Conservation (phyloP, 2,329 filamentous ascomycete genomes). For the Septoria linicola region DNA sequence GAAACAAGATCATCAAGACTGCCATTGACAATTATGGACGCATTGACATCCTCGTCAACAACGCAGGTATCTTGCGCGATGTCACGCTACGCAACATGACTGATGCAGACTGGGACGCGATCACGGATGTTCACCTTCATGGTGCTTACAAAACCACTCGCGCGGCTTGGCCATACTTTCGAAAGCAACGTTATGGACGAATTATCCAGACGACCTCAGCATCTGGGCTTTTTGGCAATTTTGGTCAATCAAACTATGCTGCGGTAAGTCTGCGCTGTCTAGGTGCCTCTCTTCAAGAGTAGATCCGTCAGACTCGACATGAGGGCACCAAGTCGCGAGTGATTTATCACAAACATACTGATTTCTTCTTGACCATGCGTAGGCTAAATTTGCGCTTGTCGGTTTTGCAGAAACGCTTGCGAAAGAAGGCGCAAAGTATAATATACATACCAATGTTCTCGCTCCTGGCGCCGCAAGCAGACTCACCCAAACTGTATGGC, state of each 20-base stretch:
- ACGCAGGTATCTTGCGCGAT: slow-evolving; percentile 90
- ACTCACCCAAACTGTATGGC: slow-evolving; percentile 93
- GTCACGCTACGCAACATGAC: slow-evolving; percentile 97
- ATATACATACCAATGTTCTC: slow-evolving; percentile 90
- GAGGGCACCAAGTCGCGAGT: too few species aligned
- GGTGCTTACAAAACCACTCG: slow-evolving; percentile 96
- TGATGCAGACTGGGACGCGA: slow-evolving; percentile 90
- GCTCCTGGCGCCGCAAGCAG: slow-evolving; percentile 92
- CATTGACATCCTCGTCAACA: slow-evolving; percentile 90
- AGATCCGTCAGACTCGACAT: too few species aligned
- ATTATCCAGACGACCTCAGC: slow-evolving; percentile 95
- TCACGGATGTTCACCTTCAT: slow-evolving; percentile 84
- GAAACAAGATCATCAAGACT: slow-evolving; percentile 88
- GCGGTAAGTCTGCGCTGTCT: too few species aligned
- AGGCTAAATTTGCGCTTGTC: slow-evolving; percentile 89
- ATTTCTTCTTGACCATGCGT: slow-evolving; percentile 39
- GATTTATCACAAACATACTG: background rate
- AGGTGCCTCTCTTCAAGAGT: too few species aligned
- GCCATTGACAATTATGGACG: slow-evolving; percentile 76
- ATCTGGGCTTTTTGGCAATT: slow-evolving; percentile 96
- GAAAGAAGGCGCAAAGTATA: slow-evolving; percentile 95
- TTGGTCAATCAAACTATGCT: slow-evolving; percentile 95
- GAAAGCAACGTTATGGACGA: slow-evolving; percentile 96
- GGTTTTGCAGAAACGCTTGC: slow-evolving; percentile 96
- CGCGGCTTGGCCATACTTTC: slow-evolving; percentile 97